A percentile compares a stretch with the other conserved stretches of the same genome.
phyloP scores from a whole-genome alignment of 495 filamentous ascomycete genomes.

The Hypomontagnella submonticulosa region DNA sequence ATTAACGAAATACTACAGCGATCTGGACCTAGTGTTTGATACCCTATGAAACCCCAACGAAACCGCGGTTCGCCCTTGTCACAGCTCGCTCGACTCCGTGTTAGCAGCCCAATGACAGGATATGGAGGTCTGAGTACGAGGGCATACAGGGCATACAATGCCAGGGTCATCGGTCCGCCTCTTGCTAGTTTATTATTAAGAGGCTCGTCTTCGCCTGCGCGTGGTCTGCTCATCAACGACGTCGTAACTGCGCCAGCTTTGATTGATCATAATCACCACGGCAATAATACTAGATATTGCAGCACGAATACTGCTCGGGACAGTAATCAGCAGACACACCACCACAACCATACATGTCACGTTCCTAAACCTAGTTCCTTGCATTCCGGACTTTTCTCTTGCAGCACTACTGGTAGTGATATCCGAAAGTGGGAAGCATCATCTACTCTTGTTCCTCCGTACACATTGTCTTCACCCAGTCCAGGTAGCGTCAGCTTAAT shows the following conservation, averaged over 20 bases:
- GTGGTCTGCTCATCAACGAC: constrained; percentile 29
- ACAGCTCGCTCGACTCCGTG: constrained; percentile 44
- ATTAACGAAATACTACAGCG: constrained; percentile 33
- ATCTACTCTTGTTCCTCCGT: constrained; percentile 33
- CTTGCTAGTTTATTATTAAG: constrained; percentile 45
- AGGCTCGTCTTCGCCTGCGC: constrained; percentile 38
- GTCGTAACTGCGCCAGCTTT: constrained; percentile 34
- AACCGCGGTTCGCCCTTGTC: constrained; percentile 41
- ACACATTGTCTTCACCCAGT: constrained; percentile 27
- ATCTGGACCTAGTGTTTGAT: constrained; percentile 43
- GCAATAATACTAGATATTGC: constrained; percentile 36
- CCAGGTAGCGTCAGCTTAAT: constrained; percentile 29
- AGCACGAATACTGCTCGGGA: constrained; percentile 40
- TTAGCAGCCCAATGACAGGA: constrained; percentile 40
- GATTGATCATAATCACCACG: constrained; percentile 39
- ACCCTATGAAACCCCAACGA: constrained; percentile 47
- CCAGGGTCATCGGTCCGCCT: constrained; percentile 42
- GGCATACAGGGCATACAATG: constrained; percentile 21
- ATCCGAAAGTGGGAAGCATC: constrained; percentile 47
- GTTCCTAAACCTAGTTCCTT: constrained; percentile 47
- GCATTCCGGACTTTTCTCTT: constrained; percentile 49
- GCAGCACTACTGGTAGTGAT: constrained; percentile 46
- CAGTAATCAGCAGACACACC: constrained; percentile 43
- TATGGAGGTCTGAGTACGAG: constrained; percentile 34
- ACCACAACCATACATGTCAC: constrained; percentile 21